Percentiles rank a stretch among this genome's conserved stretches.
These are phyloP conservation scores for Penicillium crystallinum DNA, from an alignment of 495 filamentous ascomycete genomes.

Conservation along the genomic window DNA sequence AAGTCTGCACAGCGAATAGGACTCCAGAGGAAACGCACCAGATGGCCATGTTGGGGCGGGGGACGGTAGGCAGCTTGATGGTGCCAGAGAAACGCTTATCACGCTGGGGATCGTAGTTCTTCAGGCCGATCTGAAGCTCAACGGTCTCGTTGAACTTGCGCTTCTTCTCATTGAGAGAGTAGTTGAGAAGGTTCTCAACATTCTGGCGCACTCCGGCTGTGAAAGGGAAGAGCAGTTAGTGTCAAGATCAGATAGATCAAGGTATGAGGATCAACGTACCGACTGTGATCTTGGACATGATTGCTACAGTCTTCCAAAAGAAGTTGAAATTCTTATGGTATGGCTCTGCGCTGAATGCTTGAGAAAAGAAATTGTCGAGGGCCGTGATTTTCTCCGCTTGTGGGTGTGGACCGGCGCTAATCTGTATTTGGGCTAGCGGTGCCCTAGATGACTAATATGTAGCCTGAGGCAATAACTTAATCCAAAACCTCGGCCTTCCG, in stretches of 20 bases:
- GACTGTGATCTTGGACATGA: slow-evolving; percentile 86
- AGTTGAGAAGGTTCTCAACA: slow-evolving; percentile 83
- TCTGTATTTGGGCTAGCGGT: slow-evolving; percentile 23
- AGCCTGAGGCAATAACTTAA: not conserved
- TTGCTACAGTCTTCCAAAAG: slow-evolving; percentile 59
- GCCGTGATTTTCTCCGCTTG: slow-evolving; percentile 45
- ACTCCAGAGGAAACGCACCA: slow-evolving; percentile 52
- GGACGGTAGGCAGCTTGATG: slow-evolving; percentile 84
- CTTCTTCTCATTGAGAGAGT: slow-evolving; percentile 97
- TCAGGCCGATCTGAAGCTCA: slow-evolving; percentile 94
- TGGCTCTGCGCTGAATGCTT: slow-evolving; percentile 55
- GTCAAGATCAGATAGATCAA: slow-evolving; percentile 6
- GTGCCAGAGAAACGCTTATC: slow-evolving; percentile 99
- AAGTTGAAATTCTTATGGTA: slow-evolving; percentile 59
- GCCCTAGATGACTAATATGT: slow-evolving; percentile 35
- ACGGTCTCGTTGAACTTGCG: slow-evolving; percentile 96
- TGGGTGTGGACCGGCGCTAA: slow-evolving; percentile 36
- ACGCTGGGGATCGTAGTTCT: slow-evolving; percentile 99
- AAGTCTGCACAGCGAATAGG: not conserved
- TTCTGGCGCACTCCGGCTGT: slow-evolving; percentile 94
- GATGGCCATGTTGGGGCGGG: slow-evolving; percentile 90
- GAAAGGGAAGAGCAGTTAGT: slow-evolving; percentile 22
- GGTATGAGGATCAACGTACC: slow-evolving; percentile 46
- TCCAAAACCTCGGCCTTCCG: too few relatives aligned
- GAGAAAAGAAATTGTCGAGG: slow-evolving; percentile 20